Evolutionary conservation across 164 flowering plant species (phyloP).

Genomic region (Sedum album): DNA sequence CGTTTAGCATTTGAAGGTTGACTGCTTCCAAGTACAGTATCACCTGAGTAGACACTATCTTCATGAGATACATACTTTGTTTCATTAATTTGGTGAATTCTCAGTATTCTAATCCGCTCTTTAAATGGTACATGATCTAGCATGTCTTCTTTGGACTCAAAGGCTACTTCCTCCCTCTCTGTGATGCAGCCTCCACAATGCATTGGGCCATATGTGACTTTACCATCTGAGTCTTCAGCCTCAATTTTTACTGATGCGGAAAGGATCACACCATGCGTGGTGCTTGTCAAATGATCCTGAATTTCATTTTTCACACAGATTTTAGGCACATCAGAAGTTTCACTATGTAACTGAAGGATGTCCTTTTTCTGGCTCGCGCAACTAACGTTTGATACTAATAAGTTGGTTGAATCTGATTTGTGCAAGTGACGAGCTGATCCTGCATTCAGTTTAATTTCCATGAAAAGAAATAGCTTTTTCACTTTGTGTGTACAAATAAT

Average conservation of each 20-base stretch:
- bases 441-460: background rate
- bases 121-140: conserved; percentile 56
- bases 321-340: background rate
- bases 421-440: background rate
- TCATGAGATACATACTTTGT: conserved; percentile 10
- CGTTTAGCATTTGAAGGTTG: conserved; percentile 21
- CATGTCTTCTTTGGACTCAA: conserved; percentile 27
- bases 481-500: background rate
- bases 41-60: conserved; percentile 13
- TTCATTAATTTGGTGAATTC: conserved; percentile 14
- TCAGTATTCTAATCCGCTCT: conserved; percentile 45
- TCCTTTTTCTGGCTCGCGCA: background rate
- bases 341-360: background rate
- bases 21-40: conserved; percentile 18
- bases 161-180: conserved; percentile 28
- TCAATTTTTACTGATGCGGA: conserved; percentile 31
- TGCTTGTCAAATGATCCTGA: background rate
- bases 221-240: conserved; percentile 29
- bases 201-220: conserved; percentile 12
- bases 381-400: background rate
- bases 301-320: background rate
- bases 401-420: background rate
- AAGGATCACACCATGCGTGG: conserved; percentile 11
- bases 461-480: background rate
- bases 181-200: conserved; percentile 11